Base-by-base conservation (phyloP, 805 yeast genomes). In the Metschnikowia borealis region DNA sequence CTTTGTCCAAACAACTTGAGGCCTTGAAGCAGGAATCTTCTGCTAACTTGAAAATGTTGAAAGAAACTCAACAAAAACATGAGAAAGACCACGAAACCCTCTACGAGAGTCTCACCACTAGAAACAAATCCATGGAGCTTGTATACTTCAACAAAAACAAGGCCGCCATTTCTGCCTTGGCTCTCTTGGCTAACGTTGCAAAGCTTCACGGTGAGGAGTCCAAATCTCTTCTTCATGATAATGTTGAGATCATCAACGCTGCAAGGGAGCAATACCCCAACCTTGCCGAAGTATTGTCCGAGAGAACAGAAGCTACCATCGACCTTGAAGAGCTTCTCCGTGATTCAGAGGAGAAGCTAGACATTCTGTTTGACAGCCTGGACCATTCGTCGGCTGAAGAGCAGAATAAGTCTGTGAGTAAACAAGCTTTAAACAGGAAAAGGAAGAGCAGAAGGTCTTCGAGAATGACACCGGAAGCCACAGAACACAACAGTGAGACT, bases 61-160 rank as follows among this genome's bases (percentile, higher is more conserved):
- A 72, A 3, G 55, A 58, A 1, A 57, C 68, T 52, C 67, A 82
- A 43, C 62, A 65, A 20, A 64, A 64, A 49, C 78, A 77, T 55
- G 82, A 81, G 48, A 72, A 76, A 29, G 81, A 78, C 53, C 66
- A 82, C 15, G 74, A 70, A 48, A 69, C 76, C n/a, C 68, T 79
- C 21, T 67, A 79, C 55, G 80, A 80, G 51, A 69, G 78, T 15
- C 63, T 81, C 50, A 65, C 74, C 10, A 70, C 72, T 52, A 77
- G 77, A 55, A 68, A 81, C 7, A 70, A 69, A 47, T 71, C 78
- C 36, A 62, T 82, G 63, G 85, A 82, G 53, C 66, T 65, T 38
- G 67, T 78, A 50, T 80, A 79, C 54, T 66, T 68, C 34, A 73
- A 70, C 54, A 78, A 77, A 61, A 79, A 80, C 58, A 69, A 68